A percentile compares a stretch with the other conserved stretches of the same genome.
Conservation (phyloP, 768 basidiomycete species). For the Lactarius evosmus region DNA sequence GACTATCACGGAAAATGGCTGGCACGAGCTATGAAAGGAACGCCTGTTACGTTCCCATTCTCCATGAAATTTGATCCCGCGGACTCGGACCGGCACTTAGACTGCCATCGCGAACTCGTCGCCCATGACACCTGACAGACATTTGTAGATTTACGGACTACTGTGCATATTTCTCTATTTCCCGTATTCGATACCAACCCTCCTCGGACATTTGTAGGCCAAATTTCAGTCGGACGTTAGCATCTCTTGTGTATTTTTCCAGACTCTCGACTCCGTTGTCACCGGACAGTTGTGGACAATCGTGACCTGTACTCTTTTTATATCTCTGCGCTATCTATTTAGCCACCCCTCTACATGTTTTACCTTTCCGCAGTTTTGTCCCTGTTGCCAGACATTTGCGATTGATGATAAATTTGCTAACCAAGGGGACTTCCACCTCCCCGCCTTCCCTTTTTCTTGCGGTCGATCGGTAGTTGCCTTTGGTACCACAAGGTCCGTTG, state of each 20-base stretch:
- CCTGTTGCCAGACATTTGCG: neutral
- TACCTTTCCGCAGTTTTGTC: neutral
- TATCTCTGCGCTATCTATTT: constrained; percentile 5
- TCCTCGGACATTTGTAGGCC: constrained; percentile 24
- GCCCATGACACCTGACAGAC: constrained; percentile 16
- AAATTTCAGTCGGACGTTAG: constrained; percentile 10
- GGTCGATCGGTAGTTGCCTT: neutral
- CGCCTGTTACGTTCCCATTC: neutral
- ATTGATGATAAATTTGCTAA: constrained; percentile 11
- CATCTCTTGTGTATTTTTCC: constrained; percentile 14
- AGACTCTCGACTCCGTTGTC: neutral
- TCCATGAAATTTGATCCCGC: constrained; percentile 10
- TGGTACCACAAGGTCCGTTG: no score
- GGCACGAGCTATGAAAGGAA: constrained; percentile 9
- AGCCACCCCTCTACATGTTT: constrained; percentile 1
- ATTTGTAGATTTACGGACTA: constrained; percentile 24
- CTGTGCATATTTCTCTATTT: constrained; percentile 20
- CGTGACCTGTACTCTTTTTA: constrained; percentile 16
- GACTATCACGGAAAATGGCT: constrained; percentile 5
- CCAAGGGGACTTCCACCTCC: neutral
- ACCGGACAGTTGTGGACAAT: constrained; percentile 20
- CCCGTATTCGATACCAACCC: constrained; percentile 9
- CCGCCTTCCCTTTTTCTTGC: neutral
- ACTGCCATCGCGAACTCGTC: neutral
- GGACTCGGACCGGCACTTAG: constrained; percentile 17